Evolutionary conservation across 306 rosid genomes (phyloP).

Genomic region (Luffa acutangula): DNA sequence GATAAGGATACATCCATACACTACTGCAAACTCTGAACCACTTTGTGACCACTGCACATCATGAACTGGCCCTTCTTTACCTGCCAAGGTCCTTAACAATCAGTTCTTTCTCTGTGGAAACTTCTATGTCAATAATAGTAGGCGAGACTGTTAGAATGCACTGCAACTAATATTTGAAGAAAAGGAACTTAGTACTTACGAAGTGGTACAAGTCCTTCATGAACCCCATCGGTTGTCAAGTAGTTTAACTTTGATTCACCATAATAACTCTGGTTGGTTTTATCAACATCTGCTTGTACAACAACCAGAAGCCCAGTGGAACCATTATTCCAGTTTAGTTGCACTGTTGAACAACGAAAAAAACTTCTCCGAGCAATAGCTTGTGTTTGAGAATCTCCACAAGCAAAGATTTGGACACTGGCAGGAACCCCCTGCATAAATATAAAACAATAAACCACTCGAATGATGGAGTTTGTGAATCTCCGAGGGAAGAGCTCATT

Average conservation of each 20-base stretch:
- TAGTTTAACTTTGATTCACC: constrained; percentile 88
- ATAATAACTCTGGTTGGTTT: constrained; percentile 94
- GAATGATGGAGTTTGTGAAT: not conserved
- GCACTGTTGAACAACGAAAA: constrained; percentile 79
- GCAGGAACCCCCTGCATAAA: constrained; percentile 78
- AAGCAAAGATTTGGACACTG: constrained; percentile 66
- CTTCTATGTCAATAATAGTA: not conserved
- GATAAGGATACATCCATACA: constrained; percentile 94
- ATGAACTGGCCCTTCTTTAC: constrained; percentile 94
- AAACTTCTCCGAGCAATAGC: constrained; percentile 75
- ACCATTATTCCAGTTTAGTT: constrained; percentile 71
- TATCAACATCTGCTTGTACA: constrained; percentile 89
- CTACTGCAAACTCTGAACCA: constrained; percentile 80
- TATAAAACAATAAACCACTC: not conserved
- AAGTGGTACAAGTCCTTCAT: constrained; percentile 87
- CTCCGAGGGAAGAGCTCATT: not conserved
- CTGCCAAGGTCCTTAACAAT: constrained; percentile 41
- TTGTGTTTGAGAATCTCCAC: constrained; percentile 50
- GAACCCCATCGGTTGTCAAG: constrained; percentile 72
- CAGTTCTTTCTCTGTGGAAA: constrained; percentile 5
- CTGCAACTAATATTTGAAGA: constrained; percentile 1
- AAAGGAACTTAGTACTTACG: constrained; percentile 37
- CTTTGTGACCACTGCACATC: constrained; percentile 87
- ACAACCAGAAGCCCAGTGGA: constrained; percentile 78
- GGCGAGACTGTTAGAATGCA: not conserved